Evolutionary conservation across 805 yeast species (phyloP), one percentile per base, ranked within the genome.

Genomic region (Wickerhamomyces hampshirensis): DNA sequence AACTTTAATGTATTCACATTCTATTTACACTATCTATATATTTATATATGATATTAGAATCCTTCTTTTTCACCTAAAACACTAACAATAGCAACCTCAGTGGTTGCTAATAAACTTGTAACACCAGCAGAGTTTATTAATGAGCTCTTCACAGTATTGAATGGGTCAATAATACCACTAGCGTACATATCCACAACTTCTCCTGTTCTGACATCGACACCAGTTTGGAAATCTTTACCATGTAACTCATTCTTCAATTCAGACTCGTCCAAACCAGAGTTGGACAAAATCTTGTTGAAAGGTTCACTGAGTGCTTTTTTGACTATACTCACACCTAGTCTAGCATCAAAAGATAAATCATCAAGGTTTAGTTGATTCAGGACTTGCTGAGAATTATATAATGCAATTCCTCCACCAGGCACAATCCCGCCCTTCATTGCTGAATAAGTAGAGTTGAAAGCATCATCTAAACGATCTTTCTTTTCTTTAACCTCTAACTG

Each of bases 361-460:
- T 72, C 83, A 44, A 17, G 12, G 5, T 8, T 10, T 5, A 33
- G 75, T 63, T 78, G 71, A 46, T 85, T 79, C 55, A 93, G 74
- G 44, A 80, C 63, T 53, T 77, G 73, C 36, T 94, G 76, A 34
- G 98, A 97, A 76, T 93, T 93, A 57, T 87, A 75, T 59, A 93
- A 75, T 40, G 98, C 98, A 50, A 97, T 87, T 69, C 98, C 98
- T 64, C 98, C 98, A 71, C 98, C 98, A 59, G 98, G 98, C 50
- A 93, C 75, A 60, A 93, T 88, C 69, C 98, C 98, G 68, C 87
- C 96, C 68, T 91, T 91, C 47, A 93, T 96, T 48, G 98, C 98
- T 40, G 98, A 97, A 68, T 98, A 87, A 36, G 98, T 93, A 38
- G 98, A 97, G 61, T 93, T 91, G 61, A 93, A 75, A 18, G 98